These are phyloP conservation scores for Ganoderma boninense DNA, from an alignment of 1,284 basidiomycete genomes.

Conservation along the genomic window DNA sequence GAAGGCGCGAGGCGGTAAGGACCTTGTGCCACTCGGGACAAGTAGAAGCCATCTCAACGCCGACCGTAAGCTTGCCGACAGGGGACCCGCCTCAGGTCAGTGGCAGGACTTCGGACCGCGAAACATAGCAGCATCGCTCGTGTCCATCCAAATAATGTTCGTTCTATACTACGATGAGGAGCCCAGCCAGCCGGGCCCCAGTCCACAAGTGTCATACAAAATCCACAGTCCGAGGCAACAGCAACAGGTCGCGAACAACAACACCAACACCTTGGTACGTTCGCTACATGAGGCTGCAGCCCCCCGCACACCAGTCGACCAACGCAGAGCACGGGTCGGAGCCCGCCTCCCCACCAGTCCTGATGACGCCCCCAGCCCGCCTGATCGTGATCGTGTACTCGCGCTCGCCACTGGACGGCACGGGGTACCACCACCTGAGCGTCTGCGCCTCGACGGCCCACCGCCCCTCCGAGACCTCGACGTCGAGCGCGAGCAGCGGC, in stretches of 20 bases:
- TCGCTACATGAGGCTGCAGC: constrained; percentile 8
- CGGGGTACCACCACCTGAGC: constrained; percentile 87
- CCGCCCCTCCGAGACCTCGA: constrained; percentile 70
- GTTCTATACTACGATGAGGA: constrained; percentile 1
- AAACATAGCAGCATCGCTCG: background rate
- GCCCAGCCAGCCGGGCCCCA: background rate
- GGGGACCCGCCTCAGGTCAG: no score
- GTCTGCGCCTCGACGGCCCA: constrained; percentile 77
- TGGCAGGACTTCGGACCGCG: background rate
- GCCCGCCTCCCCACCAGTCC: constrained; percentile 36
- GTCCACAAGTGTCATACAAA: background rate
- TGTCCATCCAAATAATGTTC: background rate
- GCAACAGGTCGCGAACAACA: background rate
- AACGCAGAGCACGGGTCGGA: constrained; percentile 10
- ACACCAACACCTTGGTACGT: background rate
- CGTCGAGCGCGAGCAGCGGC: constrained; percentile 49
- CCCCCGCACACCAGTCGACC: background rate
- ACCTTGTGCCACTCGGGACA: constrained; percentile 1
- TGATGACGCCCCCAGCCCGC: constrained; percentile 70
- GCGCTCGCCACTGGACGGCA: constrained; percentile 58
- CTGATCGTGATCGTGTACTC: constrained; percentile 75
- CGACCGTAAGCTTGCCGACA: no score
- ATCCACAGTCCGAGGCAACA: background rate
- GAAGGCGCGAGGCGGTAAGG: background rate
- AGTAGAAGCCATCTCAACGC: background rate